These are phyloP conservation scores for Neonectria sp. DNA, from an alignment of 2,329 filamentous ascomycete genomes.

Conservation along the genomic window DNA sequence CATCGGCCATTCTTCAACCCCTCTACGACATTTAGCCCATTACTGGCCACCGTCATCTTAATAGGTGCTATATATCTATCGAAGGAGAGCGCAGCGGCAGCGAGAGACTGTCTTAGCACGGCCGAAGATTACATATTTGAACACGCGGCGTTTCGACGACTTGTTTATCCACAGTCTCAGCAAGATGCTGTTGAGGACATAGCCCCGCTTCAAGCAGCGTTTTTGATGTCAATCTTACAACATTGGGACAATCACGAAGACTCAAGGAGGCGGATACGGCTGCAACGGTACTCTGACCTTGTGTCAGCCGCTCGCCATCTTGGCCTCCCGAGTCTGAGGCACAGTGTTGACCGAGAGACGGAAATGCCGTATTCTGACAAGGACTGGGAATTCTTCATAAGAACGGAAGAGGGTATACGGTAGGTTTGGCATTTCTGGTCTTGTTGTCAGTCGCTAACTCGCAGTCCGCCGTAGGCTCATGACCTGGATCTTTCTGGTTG, in stretches of 20 bases:
- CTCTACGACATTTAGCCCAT: background rate
- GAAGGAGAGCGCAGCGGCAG: background rate
- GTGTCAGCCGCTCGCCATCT: conserved; percentile 4
- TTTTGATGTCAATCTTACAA: conserved; percentile 3
- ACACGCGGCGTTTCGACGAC: conserved; percentile 1
- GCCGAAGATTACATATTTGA: conserved; percentile 8
- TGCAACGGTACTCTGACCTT: background rate
- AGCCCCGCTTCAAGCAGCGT: conserved; percentile 5
- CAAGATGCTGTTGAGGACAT: background rate
- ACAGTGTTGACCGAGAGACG: background rate
- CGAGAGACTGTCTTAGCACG: background rate
- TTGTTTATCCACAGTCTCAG: background rate
- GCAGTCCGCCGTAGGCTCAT: background rate
- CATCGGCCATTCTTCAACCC: conserved; percentile 2
- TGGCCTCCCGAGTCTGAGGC: background rate
- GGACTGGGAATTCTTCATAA: background rate
- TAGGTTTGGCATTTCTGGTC: background rate
- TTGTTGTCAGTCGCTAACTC: background rate
- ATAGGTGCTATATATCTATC: background rate
- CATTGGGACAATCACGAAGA: conserved; percentile 9
- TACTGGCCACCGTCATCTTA: conserved; percentile 1
- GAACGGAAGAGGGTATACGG: conserved; percentile 7
- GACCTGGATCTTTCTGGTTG: conserved; percentile 17
- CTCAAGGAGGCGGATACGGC: background rate
- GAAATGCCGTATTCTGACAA: background rate